Evolutionary conservation across 306 rosid species (phyloP), one percentile per base, ranked within the genome.

Genomic region (Vigna trinervia): DNA sequence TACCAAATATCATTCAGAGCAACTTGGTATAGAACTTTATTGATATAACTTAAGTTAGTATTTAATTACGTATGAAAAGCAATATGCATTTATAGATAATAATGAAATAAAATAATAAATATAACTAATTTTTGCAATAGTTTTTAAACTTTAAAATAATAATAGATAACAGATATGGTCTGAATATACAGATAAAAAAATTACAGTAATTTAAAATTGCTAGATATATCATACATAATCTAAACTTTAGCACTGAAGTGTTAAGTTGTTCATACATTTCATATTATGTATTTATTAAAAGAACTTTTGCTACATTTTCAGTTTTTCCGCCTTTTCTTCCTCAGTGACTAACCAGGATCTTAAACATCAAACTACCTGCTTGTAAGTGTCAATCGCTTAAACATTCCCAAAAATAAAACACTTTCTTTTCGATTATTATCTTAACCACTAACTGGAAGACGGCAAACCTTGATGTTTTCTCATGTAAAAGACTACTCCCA

Each of bases 61-160:
- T 2, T 47, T 47, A 47, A 14, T 6, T 6, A 51, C 6, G 22
- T 51, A 51, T 12, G 9, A 51, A 51, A 53, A 53, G 8, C 20
- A 8, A 53, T 19, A 41, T 41, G 50, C 50, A 43, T 9, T 12
- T 11, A 45, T 45, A 45, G 50, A 45, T 45, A 45, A 11, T 12
- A 45, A 12, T 45, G 13, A 45, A 45, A 45, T 11, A 45, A 45
- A 45, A 45, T 3, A 45, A 20, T 19, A 54, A 19, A 20, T 54
- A 54, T 54, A 54, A 19, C 30, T 8, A 54, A 54, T 20, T 8
- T 53, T 17, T 54, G 11, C 6, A 54, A 54, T 54, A 54, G 9
- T 7, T 7, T 34, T 68, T 87, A 88, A 6, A 91, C 84, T 70
- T 92, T 84, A 90, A 86, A 61, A 61, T 32, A 32, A 32, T 32